phyloP scores from a whole-genome alignment of 768 basidiomycete genomes.

The Tricholoma bakamatsutake region DNA sequence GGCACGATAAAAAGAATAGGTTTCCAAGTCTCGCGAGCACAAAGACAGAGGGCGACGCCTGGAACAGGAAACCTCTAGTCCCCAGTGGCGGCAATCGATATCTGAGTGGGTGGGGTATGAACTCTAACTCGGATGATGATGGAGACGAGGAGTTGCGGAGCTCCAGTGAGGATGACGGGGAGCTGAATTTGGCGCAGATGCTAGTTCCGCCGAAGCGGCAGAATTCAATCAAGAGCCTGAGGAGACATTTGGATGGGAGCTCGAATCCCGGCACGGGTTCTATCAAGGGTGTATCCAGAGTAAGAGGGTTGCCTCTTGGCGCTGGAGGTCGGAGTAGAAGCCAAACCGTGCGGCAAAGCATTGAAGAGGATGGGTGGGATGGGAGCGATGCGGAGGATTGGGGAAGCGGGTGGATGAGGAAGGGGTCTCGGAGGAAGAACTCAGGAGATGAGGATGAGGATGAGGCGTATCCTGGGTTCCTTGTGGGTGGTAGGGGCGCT shows the following conservation, averaged over 20 bases:
- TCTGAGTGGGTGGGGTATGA: constrained; percentile 25
- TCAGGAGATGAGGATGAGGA: constrained; percentile 22
- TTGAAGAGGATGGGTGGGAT: constrained; percentile 19
- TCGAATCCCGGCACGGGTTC: constrained; percentile 10
- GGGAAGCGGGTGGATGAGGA: constrained; percentile 21
- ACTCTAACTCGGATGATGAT: constrained; percentile 25
- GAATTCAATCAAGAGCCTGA: constrained; percentile 65
- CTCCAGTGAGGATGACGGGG: constrained; percentile 36
- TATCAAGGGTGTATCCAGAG: constrained; percentile 4
- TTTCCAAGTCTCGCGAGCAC: constrained; percentile 61
- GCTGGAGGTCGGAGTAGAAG: constrained; percentile 1
- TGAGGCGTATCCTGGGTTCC: constrained; percentile 20
- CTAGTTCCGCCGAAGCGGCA: constrained; percentile 70
- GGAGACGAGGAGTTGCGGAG: constrained; percentile 35
- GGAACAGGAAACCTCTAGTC: constrained; percentile 26
- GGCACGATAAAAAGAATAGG: constrained; percentile 18
- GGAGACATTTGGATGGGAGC: constrained; percentile 43
- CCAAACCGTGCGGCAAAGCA: constrained; percentile 7
- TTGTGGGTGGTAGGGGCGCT: constrained; percentile 7
- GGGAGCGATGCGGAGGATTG: constrained; percentile 22
- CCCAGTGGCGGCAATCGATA: constrained; percentile 22
- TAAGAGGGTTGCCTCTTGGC: constrained; percentile 11
- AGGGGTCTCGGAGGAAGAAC: constrained; percentile 12
- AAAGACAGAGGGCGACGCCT: constrained; percentile 51
- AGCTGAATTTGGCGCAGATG: constrained; percentile 60